Conservation (phyloP, 306 rosid genomes). For the Lupinus albus region DNA sequence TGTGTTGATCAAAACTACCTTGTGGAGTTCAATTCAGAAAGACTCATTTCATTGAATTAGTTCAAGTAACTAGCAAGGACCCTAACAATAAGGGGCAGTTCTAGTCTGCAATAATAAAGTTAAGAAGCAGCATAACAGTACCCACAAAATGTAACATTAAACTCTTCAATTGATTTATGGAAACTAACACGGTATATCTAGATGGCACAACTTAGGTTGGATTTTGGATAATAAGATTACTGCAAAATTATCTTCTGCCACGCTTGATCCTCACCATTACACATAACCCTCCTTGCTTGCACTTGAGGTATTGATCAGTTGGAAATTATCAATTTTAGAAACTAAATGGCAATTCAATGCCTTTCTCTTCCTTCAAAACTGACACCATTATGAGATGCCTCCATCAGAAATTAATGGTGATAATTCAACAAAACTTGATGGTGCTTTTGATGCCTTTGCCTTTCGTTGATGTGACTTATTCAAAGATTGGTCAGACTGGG, state of each 20-base stretch:
- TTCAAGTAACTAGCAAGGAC: not conserved
- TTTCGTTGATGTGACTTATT: slow-evolving; percentile 52
- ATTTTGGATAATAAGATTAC: not conserved
- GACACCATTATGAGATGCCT: slow-evolving; percentile 31
- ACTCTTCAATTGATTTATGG: not conserved
- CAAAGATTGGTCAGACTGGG: slow-evolving; percentile 67
- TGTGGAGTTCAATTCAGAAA: too few species aligned
- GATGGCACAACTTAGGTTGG: slow-evolving; percentile 23
- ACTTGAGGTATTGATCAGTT: too few species aligned
- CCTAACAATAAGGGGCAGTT: not conserved
- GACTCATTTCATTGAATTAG: not conserved
- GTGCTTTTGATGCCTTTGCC: slow-evolving; percentile 36
- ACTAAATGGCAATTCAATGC: slow-evolving; percentile 17
- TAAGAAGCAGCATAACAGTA: not conserved
- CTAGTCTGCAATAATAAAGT: not conserved
- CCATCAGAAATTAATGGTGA: slow-evolving; percentile 23
- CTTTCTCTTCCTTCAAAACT: not conserved
- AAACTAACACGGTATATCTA: not conserved
- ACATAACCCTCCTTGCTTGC: not conserved
- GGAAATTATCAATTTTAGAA: slow-evolving; percentile 3
- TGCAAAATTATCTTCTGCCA: too few species aligned
- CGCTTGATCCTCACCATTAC: slow-evolving; percentile 4
- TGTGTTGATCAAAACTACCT: too few species aligned
- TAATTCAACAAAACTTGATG: slow-evolving; percentile 33
- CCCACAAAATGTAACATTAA: not conserved